Percentiles rank a stretch among this genome's conserved stretches.
Conservation (phyloP, 2,329 filamentous ascomycete genomes). For the Sarocladium brachiariae region DNA sequence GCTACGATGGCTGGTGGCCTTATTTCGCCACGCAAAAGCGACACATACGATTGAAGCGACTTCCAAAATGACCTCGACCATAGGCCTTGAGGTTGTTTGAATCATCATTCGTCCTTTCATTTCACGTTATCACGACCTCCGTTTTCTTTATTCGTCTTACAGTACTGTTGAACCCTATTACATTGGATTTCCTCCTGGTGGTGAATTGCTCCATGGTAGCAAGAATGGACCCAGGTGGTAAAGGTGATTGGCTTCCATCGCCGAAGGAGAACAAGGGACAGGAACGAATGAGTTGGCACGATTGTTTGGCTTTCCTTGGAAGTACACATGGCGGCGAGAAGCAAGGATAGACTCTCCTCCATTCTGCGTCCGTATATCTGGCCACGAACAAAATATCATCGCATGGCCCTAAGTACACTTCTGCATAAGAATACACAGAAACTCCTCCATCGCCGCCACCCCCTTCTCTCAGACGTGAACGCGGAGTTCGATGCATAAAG, state of each 20-base stretch:
- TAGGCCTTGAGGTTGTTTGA: neutral
- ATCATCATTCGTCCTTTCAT: neutral
- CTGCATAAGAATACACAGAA: neutral
- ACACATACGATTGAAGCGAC: neutral
- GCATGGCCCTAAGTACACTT: no score
- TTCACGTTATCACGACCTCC: constrained; percentile 5
- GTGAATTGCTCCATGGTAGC: no score
- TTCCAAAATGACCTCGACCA: neutral
- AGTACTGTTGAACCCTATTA: neutral
- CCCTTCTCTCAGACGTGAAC: no score
- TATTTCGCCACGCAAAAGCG: neutral
- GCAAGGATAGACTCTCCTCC: neutral
- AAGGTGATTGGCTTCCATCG: no score
- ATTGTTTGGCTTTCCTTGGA: no score
- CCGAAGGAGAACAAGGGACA: no score
- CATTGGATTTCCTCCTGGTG: no score
- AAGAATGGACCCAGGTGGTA: no score
- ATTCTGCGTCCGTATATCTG: neutral
- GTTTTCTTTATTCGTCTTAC: neutral
- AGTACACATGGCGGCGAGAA: neutral
- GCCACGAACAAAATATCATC: neutral
- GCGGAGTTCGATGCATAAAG: no score
- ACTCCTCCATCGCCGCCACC: neutral
- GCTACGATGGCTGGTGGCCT: constrained; percentile 4
- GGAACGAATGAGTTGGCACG: no score